phyloP scores from a whole-genome alignment of 2,329 filamentous ascomycete genomes.

The Dryadomyces quercus-mongolicae region DNA sequence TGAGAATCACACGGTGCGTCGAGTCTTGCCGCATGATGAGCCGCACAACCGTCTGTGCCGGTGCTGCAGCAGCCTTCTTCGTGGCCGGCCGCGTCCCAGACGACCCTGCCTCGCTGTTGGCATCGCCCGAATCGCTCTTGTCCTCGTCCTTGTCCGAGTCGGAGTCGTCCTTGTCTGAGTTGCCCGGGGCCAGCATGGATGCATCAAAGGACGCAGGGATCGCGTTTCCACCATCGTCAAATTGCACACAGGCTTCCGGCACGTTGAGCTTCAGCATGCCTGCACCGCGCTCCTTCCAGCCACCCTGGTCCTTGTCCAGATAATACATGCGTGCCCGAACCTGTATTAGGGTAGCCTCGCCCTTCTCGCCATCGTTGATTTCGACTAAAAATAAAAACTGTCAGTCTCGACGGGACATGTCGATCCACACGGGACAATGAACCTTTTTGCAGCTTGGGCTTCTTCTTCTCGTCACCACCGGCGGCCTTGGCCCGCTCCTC shows the following conservation, averaged over 20 bases:
- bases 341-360: conserved; percentile 48
- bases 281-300: conserved; percentile 83
- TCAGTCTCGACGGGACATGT: neutral
- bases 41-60: conserved; percentile 43
- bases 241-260: conserved; percentile 41
- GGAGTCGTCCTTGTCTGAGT: conserved; percentile 16
- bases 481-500: conserved; percentile 17
- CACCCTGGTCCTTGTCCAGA: conserved; percentile 53
- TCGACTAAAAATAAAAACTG: conserved; percentile 30
- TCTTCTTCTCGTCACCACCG: conserved; percentile 47
- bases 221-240: conserved; percentile 27
- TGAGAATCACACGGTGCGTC: conserved; percentile 75
- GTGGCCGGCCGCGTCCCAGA: neutral
- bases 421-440: conserved; percentile 21
- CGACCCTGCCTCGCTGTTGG: conserved; percentile 1
- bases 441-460: conserved; percentile 58
- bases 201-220: conserved; percentile 14
- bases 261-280: conserved; percentile 81
- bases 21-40: conserved; percentile 88
- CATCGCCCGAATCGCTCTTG: neutral
- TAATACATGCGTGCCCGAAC: conserved; percentile 77
- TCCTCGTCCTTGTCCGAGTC: conserved; percentile 15
- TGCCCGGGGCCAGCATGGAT: conserved; percentile 8
- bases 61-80: neutral
- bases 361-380: conserved; percentile 78